Base-by-base conservation (phyloP, 208 protist genomes). In the Leishmania major region DNA sequence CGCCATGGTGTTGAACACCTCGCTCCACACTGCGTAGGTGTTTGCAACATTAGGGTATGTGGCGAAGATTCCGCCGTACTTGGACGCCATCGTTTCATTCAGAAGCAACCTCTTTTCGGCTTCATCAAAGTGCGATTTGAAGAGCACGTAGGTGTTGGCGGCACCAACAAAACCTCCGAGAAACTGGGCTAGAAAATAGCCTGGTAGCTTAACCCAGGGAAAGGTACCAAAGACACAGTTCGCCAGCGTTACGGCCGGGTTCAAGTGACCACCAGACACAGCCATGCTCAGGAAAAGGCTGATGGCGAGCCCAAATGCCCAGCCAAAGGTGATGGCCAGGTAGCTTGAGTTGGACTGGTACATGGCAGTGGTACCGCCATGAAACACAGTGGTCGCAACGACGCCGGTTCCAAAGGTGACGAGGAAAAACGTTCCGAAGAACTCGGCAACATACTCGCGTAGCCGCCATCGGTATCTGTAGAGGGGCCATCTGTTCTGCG, bases 401-500 rank as follows among this genome's bases (percentile, higher is more conserved):
- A 89, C 86, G 53, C 88, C 86, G 77, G 83, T 70, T 70, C 90
- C 90, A 45, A 91, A 86, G n/a, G 87, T 84, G 53, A 93, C 49
- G 28, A 93, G 79, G 40, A 93, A 78, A 57, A 91, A 87, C 35
- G 86, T 90, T 57, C 90, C 90, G 31, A 89, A 84, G 73, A 90
- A 91, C 86, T 91, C 88, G n/a, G 82, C 80, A 53, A 91, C 74
- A 79, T 91, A 90, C 81, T 91, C 90, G 51, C 88, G 87, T 64
- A 84, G 69, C 55, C 28, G 51, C 71, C 83, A 77, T 11, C 90
- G 88, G 31, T 83, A 82, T 25, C 62, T 45, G 59, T 86, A 83
- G 19, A 89, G 73, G 28, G 89, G 85, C 87, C 89, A 92, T 4
- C 45, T 71, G 31, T 78, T 70, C 81, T 84, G 81, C 69, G 49